Conservation (phyloP, 169 alveolate species). For the Eimeria sp. region DNA sequence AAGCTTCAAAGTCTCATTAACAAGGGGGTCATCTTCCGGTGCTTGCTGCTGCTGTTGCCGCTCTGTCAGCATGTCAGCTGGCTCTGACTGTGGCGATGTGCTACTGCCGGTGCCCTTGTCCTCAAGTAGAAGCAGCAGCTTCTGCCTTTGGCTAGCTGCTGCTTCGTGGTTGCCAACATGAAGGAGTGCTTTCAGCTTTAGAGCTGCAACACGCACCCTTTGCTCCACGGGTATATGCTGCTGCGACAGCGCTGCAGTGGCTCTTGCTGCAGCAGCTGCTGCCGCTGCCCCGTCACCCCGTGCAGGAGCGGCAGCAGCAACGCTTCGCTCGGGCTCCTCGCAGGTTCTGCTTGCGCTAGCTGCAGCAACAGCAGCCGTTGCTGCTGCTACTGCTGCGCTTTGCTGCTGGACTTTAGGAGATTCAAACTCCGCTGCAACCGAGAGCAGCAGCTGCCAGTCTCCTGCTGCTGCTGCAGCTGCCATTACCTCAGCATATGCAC, state of each 20-base stretch:
- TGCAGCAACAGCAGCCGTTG: slow-evolving; percentile 48
- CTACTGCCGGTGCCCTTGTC: not conserved
- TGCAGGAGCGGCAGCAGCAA: slow-evolving; percentile 25
- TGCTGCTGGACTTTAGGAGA: slow-evolving; percentile 68
- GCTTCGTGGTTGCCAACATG: not conserved
- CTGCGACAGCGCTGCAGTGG: slow-evolving; percentile 54
- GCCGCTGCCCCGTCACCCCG: slow-evolving; percentile 24
- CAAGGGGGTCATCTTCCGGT: slow-evolving; percentile 13
- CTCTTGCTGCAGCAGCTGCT: slow-evolving; percentile 67
- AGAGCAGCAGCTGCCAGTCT: slow-evolving; percentile 67
- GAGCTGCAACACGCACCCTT: slow-evolving; percentile 56
- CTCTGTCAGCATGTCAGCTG: not conserved
- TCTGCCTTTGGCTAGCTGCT: slow-evolving; percentile 48
- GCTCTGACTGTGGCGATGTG: not conserved
- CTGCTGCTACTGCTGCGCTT: slow-evolving; percentile 47
- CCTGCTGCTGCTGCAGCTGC: slow-evolving; percentile 78
- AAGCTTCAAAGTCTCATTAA: not conserved
- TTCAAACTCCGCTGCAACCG: slow-evolving; percentile 72
- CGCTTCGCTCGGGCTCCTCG: not conserved
- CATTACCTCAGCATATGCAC: slow-evolving; percentile 62
- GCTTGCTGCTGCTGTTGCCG: slow-evolving; percentile 24
- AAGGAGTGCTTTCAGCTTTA: slow-evolving; percentile 46
- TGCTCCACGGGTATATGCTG: slow-evolving; percentile 65
- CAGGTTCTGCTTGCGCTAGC: not conserved
- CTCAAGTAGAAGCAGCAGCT: slow-evolving; percentile 45